Evolutionary conservation across 768 basidiomycete species (phyloP).

Genomic region (Chalciporus chontae): DNA sequence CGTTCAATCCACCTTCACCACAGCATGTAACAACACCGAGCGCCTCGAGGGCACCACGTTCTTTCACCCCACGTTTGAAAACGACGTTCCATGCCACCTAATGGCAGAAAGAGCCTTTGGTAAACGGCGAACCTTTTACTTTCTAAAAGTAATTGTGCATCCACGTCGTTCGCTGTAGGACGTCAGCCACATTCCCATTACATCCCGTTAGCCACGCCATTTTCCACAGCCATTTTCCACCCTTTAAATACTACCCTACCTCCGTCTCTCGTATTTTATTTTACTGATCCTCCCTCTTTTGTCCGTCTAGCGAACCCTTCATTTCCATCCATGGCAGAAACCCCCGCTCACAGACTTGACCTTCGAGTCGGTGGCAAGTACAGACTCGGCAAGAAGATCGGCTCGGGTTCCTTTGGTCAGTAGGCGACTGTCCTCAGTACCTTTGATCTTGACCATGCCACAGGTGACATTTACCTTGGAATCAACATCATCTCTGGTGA

Average conservation of each 20-base stretch:
- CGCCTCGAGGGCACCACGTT: constrained; percentile 32
- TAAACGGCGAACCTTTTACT: background rate
- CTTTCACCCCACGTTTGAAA: constrained; percentile 4
- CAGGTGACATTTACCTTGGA: constrained; percentile 98
- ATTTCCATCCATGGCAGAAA: constrained; percentile 64
- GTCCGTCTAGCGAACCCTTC: constrained; percentile 8
- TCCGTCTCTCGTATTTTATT: constrained; percentile 7
- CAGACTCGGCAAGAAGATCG: constrained; percentile 98
- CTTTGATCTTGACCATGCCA: constrained; percentile 7
- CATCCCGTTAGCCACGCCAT: constrained; percentile 26
- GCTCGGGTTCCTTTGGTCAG: constrained; percentile 95
- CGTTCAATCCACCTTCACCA: constrained; percentile 4
- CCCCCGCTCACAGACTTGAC: constrained; percentile 68
- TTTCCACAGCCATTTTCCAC: constrained; percentile 31
- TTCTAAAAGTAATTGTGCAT: constrained; percentile 1
- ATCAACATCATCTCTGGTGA: constrained; percentile 99
- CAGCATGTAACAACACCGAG: constrained; percentile 10
- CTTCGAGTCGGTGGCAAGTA: constrained; percentile 93
- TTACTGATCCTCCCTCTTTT: constrained; percentile 15
- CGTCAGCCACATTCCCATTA: constrained; percentile 38
- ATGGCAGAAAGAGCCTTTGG: constrained; percentile 4
- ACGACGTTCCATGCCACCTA: background rate
- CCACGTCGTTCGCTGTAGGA: constrained; percentile 10
- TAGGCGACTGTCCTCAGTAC: constrained; percentile 12
- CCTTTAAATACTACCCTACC: constrained; percentile 23